Evolutionary conservation across 805 yeast species (phyloP), one percentile per base, ranked within the genome.

Genomic region (Sugiyamaella marilandica): DNA sequence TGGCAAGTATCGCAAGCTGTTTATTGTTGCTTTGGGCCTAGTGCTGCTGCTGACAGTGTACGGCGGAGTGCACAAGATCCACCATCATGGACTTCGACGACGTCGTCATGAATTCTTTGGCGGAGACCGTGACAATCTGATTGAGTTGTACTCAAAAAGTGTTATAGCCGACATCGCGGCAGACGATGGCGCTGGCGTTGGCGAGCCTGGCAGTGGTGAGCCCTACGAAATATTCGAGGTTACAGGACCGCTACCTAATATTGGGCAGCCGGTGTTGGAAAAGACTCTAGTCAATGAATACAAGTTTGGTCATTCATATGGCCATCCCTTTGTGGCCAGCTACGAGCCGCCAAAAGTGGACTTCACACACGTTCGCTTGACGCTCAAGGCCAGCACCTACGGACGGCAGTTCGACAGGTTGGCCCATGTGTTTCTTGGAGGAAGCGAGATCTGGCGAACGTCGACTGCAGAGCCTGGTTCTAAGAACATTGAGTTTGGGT

Each of bases 401-500:
- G 74, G 74, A 24, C 51, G 59, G 31, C 75, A 71, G 56, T 71
- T 59, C 52, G 75, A 71, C 55, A 65, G 75, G 14, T 59, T 71
- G 53, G 70, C 63, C n/a, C 70, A 69, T 48, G 45, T 72, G 10
- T 70, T 64, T 47, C 24, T 71, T 9, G 70, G 66, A 14, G 87
- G 83, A 32, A 72, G 76, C 13, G 86, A 86, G 57, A 70, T 88
- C 37, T 88, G 96, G 95, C 78, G 96, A 67, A 82, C 88, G 0
- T 84, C 92, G 2, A 89, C 96, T 2, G 82, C 86, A 13, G 96
- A 88, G 67, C 96, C 96, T 1, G 52, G 59, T 21, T 24, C 44
- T 21, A 47, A 49, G 10, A 47, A 51, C 43, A 51, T 54, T 3
- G 43, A 53, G 24, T 78, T 73, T 57, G 79, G 85, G 24, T 69